Percentiles rank a stretch among this genome's conserved stretches.
Conservation (phyloP, 164 flowering plant genomes). For the Santalum album region DNA sequence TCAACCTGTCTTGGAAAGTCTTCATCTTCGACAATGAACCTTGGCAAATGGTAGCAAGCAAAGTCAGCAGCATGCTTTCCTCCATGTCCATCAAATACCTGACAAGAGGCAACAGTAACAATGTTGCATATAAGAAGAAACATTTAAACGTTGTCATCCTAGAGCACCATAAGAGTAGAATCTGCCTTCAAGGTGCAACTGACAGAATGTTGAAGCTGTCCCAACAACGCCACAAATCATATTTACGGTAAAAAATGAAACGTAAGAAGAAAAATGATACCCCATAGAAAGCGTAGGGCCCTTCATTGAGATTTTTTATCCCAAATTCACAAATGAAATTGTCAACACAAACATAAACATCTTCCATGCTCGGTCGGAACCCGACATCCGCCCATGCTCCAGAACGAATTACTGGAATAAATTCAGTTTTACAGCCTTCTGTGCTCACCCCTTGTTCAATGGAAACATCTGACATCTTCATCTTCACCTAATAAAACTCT, state of each 20-base stretch:
- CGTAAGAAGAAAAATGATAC: constrained; percentile 27
- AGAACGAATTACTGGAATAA: constrained; percentile 72
- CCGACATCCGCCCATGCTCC: constrained; percentile 94
- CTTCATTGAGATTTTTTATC: constrained; percentile 25
- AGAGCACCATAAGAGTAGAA: too few species aligned
- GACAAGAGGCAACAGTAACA: not conserved
- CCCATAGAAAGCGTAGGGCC: constrained; percentile 89
- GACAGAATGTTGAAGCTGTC: too few species aligned
- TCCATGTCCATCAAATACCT: constrained; percentile 98
- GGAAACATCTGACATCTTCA: constrained; percentile 25
- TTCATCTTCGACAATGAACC: constrained; percentile 64
- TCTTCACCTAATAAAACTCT: constrained; percentile 31
- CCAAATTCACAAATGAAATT: constrained; percentile 47
- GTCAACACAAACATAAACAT: constrained; percentile 67
- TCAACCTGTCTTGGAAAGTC: constrained; percentile 74
- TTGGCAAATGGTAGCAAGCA: constrained; percentile 68
- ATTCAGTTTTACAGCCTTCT: constrained; percentile 35
- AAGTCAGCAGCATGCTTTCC: constrained; percentile 97
- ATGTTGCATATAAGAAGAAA: too few species aligned
- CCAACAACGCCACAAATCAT: not conserved
- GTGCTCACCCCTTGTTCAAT: constrained; percentile 22
- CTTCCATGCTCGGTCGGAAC: constrained; percentile 73
- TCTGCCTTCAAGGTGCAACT: too few species aligned
- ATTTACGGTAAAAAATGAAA: not conserved
- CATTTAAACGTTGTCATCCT: too few species aligned